phyloP scores from a whole-genome alignment of 1,284 basidiomycete genomes.

The Trametes pubescens region DNA sequence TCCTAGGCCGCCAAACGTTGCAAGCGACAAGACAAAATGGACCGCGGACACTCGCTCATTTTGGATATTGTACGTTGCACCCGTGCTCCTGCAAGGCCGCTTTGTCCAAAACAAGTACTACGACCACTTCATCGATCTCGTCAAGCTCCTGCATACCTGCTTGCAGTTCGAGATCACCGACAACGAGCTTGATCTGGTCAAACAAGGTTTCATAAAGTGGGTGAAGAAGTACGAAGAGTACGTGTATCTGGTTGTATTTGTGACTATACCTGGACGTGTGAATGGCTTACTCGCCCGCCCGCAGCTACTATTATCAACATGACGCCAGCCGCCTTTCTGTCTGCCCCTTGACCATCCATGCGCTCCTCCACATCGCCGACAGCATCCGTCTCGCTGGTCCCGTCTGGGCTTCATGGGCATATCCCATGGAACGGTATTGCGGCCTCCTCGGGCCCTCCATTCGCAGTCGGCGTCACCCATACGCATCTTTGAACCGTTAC shows the following conservation, averaged over 20 bases:
- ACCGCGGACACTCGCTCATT: slow-evolving; percentile 47
- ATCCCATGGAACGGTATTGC: slow-evolving; percentile 50
- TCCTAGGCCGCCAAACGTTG: slow-evolving; percentile 47
- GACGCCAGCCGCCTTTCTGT: slow-evolving; percentile 36
- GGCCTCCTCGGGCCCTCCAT: slow-evolving; percentile 40
- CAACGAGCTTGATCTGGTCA: slow-evolving; percentile 46
- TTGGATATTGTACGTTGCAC: slow-evolving; percentile 50
- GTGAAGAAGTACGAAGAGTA: too few relatives aligned
- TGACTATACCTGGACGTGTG: too few relatives aligned
- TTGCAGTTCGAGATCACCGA: slow-evolving; percentile 50
- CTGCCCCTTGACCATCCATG: slow-evolving; percentile 52
- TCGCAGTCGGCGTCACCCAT: slow-evolving; percentile 38
- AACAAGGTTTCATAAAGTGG: too few relatives aligned
- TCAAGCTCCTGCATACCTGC: slow-evolving; percentile 49
- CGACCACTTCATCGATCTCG: slow-evolving; percentile 51
- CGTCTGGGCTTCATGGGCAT: slow-evolving; percentile 50
- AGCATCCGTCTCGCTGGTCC: slow-evolving; percentile 45
- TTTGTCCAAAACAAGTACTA: slow-evolving; percentile 47
- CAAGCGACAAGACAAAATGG: slow-evolving; percentile 36
- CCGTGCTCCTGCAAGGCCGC: slow-evolving; percentile 45
- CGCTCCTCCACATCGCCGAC: slow-evolving; percentile 46
- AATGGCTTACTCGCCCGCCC: too few relatives aligned
- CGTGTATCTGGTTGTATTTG: too few relatives aligned
- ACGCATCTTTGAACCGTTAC: slow-evolving; percentile 36
- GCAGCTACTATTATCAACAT: slow-evolving; percentile 45